phyloP scores from a whole-genome alignment of 495 filamentous ascomycete genomes.

The Trichodelitschia bisporula region DNA sequence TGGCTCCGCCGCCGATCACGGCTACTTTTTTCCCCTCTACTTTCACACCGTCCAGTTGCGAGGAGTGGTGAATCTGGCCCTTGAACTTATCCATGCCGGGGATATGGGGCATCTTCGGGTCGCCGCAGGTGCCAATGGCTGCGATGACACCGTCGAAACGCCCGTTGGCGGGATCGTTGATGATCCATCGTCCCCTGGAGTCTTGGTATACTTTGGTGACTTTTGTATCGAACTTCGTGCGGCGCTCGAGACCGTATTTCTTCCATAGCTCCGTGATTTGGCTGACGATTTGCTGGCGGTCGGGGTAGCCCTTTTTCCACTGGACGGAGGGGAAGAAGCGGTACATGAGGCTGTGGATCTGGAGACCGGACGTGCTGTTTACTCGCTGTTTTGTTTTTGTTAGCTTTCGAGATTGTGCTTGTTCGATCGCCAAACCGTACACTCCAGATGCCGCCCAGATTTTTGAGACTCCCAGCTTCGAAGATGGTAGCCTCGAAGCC shows the following conservation, averaged over 20 bases:
- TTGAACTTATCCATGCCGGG: constrained; percentile 40
- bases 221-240: constrained; percentile 44
- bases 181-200: constrained; percentile 47
- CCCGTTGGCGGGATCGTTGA: constrained; percentile 45
- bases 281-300: constrained; percentile 43
- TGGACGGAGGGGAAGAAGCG: constrained; percentile 61
- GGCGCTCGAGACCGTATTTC: constrained; percentile 41
- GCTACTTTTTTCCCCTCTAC: constrained; percentile 48
- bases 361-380: constrained; percentile 59
- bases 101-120: constrained; percentile 43
- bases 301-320: constrained; percentile 52
- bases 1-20: constrained; percentile 58
- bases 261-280: constrained; percentile 52
- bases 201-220: constrained; percentile 45
- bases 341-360: constrained; percentile 74
- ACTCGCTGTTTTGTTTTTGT: too few relatives aligned
- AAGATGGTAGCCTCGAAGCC: constrained; percentile 65
- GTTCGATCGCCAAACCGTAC: too few relatives aligned
- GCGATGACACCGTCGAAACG: constrained; percentile 56
- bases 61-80: constrained; percentile 48
- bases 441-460: constrained; percentile 67
- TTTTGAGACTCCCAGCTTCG: constrained; percentile 35
- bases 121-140: constrained; percentile 56
- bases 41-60: constrained; percentile 41
- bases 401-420: too few relatives aligned